Base-by-base conservation (phyloP, 1,284 basidiomycete genomes). In the Ceratobasidium theobromae region DNA sequence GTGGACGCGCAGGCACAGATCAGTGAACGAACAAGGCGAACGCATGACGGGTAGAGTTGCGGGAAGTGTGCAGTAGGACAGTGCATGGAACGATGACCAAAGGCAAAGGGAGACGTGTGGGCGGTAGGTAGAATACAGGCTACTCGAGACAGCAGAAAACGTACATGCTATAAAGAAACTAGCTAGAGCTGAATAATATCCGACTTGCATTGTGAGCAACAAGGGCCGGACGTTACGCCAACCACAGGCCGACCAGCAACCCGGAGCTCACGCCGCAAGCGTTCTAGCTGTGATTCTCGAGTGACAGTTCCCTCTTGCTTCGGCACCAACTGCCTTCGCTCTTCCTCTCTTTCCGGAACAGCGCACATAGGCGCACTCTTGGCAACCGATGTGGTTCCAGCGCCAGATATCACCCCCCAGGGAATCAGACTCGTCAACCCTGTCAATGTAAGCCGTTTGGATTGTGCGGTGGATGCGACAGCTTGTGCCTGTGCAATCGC, bases 401-500 rank as follows among this genome's bases (percentile, higher is more conserved):
- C 43, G 18, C 45, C 8, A 28, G 55, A 48, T 14, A 28, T 32
- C 32, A 25, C 25, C 4, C 57, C 46, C 57, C 57, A 60, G 11
- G 57, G 57, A 45, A 60, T 25, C 18, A 60, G 40, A 49, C 45
- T 60, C 30, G 57, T 49, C 18, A 60, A 45, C 30, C 57, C 57
- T 0, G 57, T 45, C 14, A 60, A 45, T 18, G 57, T 60, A 5
- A 60, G 30, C 6, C 43, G 43, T 32, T 45, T 48, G 28, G 57
- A 51, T 11, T 41, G 38, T 6, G 43, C 40, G 41, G 54, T 23
- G 16, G 32, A 12, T 45, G 54, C 41, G 18, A 45, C 43, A 9
- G 57, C 57, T n/a, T 35, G 30, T 4, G 45, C 45, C 14, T 53
- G 52, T 16, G 52, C 30, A 54, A 30, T 45, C 18, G 57, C 57